Evolutionary conservation across 257 asterid genomes (phyloP), one percentile per base, ranked within the genome.

Genomic region (Linderniella brevidens): DNA sequence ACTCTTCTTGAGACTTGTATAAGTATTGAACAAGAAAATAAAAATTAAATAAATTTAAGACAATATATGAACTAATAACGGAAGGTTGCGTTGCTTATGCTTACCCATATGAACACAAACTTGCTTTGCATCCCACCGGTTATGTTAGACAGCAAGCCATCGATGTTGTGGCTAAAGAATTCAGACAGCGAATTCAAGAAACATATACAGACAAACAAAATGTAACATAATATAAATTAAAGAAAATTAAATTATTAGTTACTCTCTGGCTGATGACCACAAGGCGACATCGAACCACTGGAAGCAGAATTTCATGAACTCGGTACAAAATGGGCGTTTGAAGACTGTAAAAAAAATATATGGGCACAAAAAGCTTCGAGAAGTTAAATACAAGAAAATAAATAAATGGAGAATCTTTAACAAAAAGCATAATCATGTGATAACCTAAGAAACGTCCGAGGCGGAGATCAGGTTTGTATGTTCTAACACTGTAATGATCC

Each of bases 201-300:
- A 0, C 3, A 20, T 4, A n/a, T n/a, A n/a, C n/a, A 13, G 7
- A 0, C 8, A 15, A 11, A 41, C 8, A 45, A 32, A 1, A 53
- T 15, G 3, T n/a, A 48, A 13, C 3, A 46, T 11, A 36, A 16
- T 0, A 13, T n/a, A 17, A 29, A 5, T 51, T 15, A 17, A 3
- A 20, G 20, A 15, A 25, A 2, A 7, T 2, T 25, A 25, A 25
- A 25, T 4, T 16, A 11, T 17, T 7, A 10, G 69, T 67, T 0
- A 77, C 93, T 70, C 80, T 36, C 41, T 56, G 0, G 74, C 90
- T 46, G 90, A 66, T 8, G 93, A 80, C 85, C 93, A 78, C 13
- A 75, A 8, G 13, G 75, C 90, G 19, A 81, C 80, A 11, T 75
- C 77, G 37, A 75, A 78, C 1, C 77, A 64, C 17, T 75, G 73